A percentile compares a stretch with the other conserved stretches of the same genome.
phyloP scores from a whole-genome alignment of 306 rosid species.

The Luffa aegyptiaca region DNA sequence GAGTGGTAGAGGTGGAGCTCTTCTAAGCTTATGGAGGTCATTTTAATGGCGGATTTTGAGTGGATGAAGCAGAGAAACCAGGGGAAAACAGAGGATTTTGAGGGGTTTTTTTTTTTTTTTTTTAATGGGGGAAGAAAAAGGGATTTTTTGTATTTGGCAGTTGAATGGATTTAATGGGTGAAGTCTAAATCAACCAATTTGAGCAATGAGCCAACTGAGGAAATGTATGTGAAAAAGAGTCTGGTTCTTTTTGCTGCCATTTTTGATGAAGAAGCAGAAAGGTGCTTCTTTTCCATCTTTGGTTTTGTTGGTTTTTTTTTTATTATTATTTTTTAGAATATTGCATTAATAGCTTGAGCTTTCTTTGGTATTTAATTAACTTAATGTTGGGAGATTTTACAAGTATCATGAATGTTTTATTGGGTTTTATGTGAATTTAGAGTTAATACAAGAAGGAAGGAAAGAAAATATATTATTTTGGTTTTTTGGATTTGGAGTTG shows the following conservation, averaged over 20 bases:
- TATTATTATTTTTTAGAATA: not conserved
- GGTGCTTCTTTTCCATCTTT: not conserved
- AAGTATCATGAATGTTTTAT: too few relatives aligned
- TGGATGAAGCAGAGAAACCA: not conserved
- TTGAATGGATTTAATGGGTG: not conserved
- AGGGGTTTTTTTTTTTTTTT: not conserved
- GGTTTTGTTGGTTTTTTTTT: not conserved
- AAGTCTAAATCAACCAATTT: not conserved
- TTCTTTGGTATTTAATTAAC: not conserved
- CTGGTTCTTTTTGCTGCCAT: not conserved
- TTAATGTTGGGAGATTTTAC: not conserved
- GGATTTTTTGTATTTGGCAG: not conserved
- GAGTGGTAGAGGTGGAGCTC: conserved; percentile 24
- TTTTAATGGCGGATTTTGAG: not conserved
- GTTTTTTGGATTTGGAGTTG: too few relatives aligned
- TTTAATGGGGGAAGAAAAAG: not conserved
- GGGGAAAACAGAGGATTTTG: not conserved
- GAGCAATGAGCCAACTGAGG: not conserved
- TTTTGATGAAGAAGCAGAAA: not conserved
- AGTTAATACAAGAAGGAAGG: too few relatives aligned
- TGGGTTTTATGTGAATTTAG: too few relatives aligned
- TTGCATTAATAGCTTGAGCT: not conserved
- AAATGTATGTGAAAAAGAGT: not conserved
- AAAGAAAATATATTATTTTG: too few relatives aligned
- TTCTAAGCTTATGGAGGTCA: conserved; percentile 6